A percentile compares a stretch with the other conserved stretches of the same genome.
Evolutionary conservation across 768 basidiomycete genomes (phyloP).

Genomic region (Russula emetica): DNA sequence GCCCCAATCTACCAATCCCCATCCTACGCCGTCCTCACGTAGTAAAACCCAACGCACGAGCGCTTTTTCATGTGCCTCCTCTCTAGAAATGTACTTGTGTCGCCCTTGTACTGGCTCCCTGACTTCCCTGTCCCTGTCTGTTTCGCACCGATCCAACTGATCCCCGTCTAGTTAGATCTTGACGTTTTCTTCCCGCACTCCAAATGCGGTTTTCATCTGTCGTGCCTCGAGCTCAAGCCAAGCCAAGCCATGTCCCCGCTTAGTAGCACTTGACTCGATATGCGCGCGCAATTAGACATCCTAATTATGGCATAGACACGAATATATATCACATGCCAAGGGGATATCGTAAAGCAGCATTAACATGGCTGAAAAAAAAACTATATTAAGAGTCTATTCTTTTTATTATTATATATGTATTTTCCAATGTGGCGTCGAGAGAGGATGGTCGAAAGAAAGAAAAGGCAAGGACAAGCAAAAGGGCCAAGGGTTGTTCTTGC

Average conservation of each 20-base stretch:
- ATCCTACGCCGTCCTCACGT: constrained; percentile 1
- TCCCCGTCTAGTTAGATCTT: constrained; percentile 2
- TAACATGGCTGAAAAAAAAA: no score
- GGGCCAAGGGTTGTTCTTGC: background rate
- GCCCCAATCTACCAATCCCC: background rate
- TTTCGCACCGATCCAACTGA: background rate
- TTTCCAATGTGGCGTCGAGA: background rate
- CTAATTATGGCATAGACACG: background rate
- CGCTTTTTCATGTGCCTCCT: background rate
- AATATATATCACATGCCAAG: background rate
- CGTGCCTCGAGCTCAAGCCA: background rate
- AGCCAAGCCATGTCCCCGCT: background rate
- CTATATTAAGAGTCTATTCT: no score
- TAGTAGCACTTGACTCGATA: background rate
- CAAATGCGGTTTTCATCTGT: constrained; percentile 3
- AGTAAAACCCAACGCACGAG: background rate
- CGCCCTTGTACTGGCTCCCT: constrained; percentile 1
- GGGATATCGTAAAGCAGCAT: background rate
- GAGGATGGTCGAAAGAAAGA: background rate
- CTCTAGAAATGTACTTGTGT: constrained; percentile 6
- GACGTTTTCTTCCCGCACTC: background rate
- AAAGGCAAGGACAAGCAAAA: no score
- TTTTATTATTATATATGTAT: no score
- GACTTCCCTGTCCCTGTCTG: background rate
- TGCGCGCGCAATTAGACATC: background rate